These are phyloP conservation scores for Aleurites moluccanus DNA, from an alignment of 441 rosid species.

Conservation along the genomic window DNA sequence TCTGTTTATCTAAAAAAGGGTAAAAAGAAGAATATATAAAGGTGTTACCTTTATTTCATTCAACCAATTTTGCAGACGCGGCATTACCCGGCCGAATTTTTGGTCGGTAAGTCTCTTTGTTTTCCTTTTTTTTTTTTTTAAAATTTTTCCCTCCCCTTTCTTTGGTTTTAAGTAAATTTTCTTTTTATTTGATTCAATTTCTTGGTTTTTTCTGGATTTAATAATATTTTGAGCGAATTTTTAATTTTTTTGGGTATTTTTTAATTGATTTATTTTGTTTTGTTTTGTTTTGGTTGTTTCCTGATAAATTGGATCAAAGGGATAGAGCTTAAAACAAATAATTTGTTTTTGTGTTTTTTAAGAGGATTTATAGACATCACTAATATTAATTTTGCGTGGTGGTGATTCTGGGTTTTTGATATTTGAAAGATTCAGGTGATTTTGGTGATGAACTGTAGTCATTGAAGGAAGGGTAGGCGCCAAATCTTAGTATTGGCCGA, in stretches of 20 bases:
- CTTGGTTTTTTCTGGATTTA: neutral
- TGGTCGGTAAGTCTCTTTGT: conserved; percentile 1
- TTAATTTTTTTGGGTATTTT: neutral
- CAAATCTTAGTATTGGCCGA: conserved; percentile 9
- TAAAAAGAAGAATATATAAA: neutral
- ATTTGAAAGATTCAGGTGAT: conserved; percentile 22
- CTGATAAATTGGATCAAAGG: neutral
- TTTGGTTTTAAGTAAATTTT: neutral
- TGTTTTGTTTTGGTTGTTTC: no score
- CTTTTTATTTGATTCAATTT: no score
- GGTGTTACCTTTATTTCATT: neutral
- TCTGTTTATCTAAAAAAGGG: neutral
- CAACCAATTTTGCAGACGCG: neutral
- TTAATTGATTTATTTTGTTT: neutral
- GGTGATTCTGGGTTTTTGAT: neutral
- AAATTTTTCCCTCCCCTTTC: neutral
- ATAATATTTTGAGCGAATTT: neutral
- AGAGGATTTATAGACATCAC: neutral
- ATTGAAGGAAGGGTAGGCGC: conserved; percentile 16
- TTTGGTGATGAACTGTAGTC: conserved; percentile 17
- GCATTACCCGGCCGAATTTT: no score
- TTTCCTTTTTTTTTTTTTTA: neutral
- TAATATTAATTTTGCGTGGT: neutral
- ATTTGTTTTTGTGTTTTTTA: neutral
- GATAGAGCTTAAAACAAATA: no score